A percentile compares a stretch with the other conserved stretches of the same genome.
Evolutionary conservation across 2,329 filamentous ascomycete genomes (phyloP).

Genomic region (Xylaria sp.): DNA sequence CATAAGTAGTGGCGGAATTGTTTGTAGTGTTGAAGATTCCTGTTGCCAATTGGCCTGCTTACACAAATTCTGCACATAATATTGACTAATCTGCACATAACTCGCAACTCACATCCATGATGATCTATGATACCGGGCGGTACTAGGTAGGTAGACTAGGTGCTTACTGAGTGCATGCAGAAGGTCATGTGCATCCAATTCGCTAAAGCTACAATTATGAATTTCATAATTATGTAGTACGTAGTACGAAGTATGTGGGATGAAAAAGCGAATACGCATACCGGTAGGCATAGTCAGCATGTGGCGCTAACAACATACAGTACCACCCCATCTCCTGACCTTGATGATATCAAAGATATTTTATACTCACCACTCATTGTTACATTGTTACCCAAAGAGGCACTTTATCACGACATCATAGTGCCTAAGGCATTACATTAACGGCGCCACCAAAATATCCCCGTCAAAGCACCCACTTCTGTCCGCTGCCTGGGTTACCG

Average conservation of each 20-base stretch:
- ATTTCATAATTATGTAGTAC: too few relatives aligned
- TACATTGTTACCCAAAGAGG: background rate
- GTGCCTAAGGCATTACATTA: background rate
- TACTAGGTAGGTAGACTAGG: too few relatives aligned
- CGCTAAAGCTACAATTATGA: constrained; percentile 4
- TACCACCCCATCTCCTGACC: background rate
- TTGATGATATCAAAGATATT: background rate
- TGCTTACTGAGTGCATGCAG: background rate
- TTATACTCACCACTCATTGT: background rate
- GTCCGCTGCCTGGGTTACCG: background rate
- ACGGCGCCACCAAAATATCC: background rate
- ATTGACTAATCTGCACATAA: too few relatives aligned
- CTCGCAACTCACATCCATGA: too few relatives aligned
- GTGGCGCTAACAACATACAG: constrained; percentile 6
- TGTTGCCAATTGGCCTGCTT: too few relatives aligned
- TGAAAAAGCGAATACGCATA: too few relatives aligned
- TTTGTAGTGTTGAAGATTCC: too few relatives aligned
- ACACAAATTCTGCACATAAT: too few relatives aligned
- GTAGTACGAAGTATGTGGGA: too few relatives aligned
- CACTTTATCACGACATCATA: background rate
- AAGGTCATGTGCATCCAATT: background rate
- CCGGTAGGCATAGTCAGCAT: constrained; percentile 1
- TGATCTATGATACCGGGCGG: too few relatives aligned
- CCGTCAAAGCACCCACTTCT: background rate
- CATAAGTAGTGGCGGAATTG: too few relatives aligned